Evolutionary conservation across 345 rosid genomes (phyloP).

Genomic region (Bruguiera sexangula): DNA sequence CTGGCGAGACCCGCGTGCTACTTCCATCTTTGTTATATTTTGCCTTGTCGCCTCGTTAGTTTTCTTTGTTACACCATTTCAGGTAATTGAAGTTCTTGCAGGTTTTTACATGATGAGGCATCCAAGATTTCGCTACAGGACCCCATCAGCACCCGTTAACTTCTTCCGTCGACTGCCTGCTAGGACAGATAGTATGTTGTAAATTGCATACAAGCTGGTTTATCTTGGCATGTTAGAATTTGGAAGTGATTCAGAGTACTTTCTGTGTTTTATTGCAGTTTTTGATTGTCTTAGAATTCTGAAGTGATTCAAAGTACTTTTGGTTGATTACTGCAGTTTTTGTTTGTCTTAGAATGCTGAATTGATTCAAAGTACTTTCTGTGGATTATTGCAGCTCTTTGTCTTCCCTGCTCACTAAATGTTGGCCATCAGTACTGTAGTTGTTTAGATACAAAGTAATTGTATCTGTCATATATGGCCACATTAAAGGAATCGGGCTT

Average conservation of each 20-base stretch:
- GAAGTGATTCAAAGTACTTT: too few relatives aligned
- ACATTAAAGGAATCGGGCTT: not conserved
- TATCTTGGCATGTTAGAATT: constrained; percentile 1
- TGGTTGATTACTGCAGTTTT: too few relatives aligned
- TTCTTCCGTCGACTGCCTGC: constrained; percentile 33
- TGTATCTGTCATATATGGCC: constrained; percentile 2
- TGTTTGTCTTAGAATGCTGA: too few relatives aligned
- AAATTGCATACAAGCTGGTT: constrained; percentile 5
- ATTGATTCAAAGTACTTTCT: too few relatives aligned
- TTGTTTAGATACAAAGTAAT: not conserved
- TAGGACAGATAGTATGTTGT: constrained; percentile 35
- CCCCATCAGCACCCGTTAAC: constrained; percentile 29
- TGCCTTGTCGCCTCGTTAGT: constrained; percentile 29
- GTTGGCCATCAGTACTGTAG: not conserved
- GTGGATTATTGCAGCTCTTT: too few relatives aligned
- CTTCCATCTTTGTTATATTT: constrained; percentile 23
- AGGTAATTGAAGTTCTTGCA: constrained; percentile 29
- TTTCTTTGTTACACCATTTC: constrained; percentile 35
- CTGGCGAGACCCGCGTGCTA: constrained; percentile 34
- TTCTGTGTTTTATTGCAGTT: too few relatives aligned
- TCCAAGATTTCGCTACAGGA: constrained; percentile 34
- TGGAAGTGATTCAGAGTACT: constrained; percentile 4
- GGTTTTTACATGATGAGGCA: constrained; percentile 36
- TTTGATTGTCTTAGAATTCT: too few relatives aligned
- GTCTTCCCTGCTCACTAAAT: constrained; percentile 5